Percentiles rank a stretch among this genome's conserved stretches.
phyloP scores from a whole-genome alignment of 1,284 basidiomycete species.

The Sutorius eximius region DNA sequence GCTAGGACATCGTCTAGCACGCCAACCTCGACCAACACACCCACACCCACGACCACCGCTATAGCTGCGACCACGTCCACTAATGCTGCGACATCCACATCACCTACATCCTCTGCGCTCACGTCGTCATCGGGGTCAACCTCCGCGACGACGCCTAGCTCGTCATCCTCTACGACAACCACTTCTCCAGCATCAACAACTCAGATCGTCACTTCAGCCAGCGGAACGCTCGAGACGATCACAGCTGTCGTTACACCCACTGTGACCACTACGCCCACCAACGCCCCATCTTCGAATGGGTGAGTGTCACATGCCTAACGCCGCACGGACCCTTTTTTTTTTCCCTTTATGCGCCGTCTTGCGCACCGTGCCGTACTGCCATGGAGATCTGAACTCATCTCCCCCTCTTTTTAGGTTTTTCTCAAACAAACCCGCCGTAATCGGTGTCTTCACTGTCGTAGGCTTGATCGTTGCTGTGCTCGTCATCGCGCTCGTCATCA shows the following conservation, averaged over 20 bases:
- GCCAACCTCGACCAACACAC: neutral
- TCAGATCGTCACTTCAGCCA: slow-evolving; percentile 16
- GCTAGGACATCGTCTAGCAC: neutral
- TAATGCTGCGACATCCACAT: slow-evolving; percentile 14
- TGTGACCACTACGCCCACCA: neutral
- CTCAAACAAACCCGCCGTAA: slow-evolving; percentile 67
- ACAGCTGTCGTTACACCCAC: slow-evolving; percentile 12
- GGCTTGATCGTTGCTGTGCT: slow-evolving; percentile 57
- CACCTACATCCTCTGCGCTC: slow-evolving; percentile 11
- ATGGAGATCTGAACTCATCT: slow-evolving; percentile 9
- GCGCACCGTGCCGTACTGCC: neutral
- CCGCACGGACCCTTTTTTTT: neutral
- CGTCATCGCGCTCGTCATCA: slow-evolving; percentile 52
- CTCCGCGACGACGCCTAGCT: slow-evolving; percentile 9
- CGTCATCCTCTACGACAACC: slow-evolving; percentile 8
- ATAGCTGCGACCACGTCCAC: slow-evolving; percentile 9
- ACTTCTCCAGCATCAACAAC: neutral
- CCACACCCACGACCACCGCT: neutral
- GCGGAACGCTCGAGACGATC: neutral
- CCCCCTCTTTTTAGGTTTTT: slow-evolving; percentile 56
- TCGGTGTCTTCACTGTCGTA: slow-evolving; percentile 67
- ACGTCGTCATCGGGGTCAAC: slow-evolving; percentile 4
- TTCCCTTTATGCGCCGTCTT: neutral
- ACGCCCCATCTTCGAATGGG: slow-evolving; percentile 20
- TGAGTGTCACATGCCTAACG: slow-evolving; percentile 13